Evolutionary conservation across 2,329 filamentous ascomycete species (phyloP), one percentile per base, ranked within the genome.

Genomic region (Fusarium sp.): DNA sequence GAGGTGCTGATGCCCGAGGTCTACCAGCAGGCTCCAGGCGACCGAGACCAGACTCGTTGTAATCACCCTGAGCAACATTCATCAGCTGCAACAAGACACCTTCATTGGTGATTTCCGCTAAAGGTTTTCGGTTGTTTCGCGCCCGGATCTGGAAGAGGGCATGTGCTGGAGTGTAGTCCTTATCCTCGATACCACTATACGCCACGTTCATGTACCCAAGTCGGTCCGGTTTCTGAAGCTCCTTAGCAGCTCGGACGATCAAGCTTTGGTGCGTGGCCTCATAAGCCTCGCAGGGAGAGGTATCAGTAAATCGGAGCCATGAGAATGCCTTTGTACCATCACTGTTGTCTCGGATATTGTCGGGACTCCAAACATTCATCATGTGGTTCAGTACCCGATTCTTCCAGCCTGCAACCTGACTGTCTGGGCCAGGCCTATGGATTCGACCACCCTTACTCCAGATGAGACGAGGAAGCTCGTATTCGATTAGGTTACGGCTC

Each of bases 321-420:
- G 94, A 95, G 78, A 98, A 98, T 3, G 89, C 86, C 15, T 88
- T 86, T 49, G 86, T 83, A 1, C 86, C 84, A 22, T 84, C 82
- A 13, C 85, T 79, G 68, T 88, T 93, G 47, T 88, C 82, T 14
- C 85, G 84, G 43, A 97, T 86, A 71, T 97, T 88, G 49, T 95
- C 90, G 0, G 93, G 90, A 2, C 89, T 88, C 90, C 93, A 99
- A 52, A 99, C 90, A 75, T 96, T 97, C 89, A 98, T 90, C 79
- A 97, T 81, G 70, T 96, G 90, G 32, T 87, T 82, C 22, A 98
- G 80, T 68, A 91, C 93, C 76, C 91, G 92, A 71, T 87, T 89
- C 60, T 87, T 87, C 86, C 96, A 97, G 4, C 95, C 95, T 46
- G 92, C 93, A 65, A 82, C 86, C 4, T 82, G 76, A 73, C 97